Conservation (phyloP, 345 rosid species). For the Eucalyptus tenuipes region DNA sequence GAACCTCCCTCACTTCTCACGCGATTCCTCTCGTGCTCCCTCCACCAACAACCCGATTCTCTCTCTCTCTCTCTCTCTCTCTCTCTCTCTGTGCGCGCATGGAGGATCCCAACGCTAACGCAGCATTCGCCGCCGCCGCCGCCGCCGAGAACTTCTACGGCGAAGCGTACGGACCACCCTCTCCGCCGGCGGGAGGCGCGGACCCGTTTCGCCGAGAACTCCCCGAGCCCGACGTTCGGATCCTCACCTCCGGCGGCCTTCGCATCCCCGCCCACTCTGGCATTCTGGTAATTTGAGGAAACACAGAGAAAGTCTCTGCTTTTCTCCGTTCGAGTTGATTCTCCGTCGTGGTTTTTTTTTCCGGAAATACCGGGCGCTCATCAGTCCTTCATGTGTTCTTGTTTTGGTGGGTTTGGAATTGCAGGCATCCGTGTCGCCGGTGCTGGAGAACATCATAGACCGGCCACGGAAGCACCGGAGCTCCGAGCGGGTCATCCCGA, state of each 20-base stretch:
- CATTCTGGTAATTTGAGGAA: slow-evolving; percentile 10
- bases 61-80: not conserved
- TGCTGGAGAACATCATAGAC: slow-evolving; percentile 24
- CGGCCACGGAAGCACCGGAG: slow-evolving; percentile 25
- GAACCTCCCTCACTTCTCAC: not conserved
- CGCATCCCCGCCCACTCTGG: slow-evolving; percentile 29
- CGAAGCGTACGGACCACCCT: not conserved
- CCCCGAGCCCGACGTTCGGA: slow-evolving; percentile 17
- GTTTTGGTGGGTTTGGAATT: not conserved
- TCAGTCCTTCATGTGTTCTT: not conserved
- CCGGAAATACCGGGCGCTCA: not conserved
- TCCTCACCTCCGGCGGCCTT: slow-evolving; percentile 27
- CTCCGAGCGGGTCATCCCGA: slow-evolving; percentile 16
- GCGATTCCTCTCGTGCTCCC: not conserved
- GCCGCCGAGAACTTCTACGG: not conserved
- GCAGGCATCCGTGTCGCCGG: slow-evolving; percentile 27
- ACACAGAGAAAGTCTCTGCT: not conserved
- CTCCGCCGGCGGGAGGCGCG: not conserved
- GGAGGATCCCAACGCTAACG: not conserved
- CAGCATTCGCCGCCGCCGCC: not conserved
- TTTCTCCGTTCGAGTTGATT: not conserved
- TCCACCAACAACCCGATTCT: not conserved
- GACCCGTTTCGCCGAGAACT: not conserved
- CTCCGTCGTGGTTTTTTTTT: not conserved
- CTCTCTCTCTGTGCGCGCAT: not conserved